A percentile compares a stretch with the other conserved stretches of the same genome.
Evolutionary conservation across 371 early-diverging fungal species (phyloP).

Genomic region (Mortierella sp.): DNA sequence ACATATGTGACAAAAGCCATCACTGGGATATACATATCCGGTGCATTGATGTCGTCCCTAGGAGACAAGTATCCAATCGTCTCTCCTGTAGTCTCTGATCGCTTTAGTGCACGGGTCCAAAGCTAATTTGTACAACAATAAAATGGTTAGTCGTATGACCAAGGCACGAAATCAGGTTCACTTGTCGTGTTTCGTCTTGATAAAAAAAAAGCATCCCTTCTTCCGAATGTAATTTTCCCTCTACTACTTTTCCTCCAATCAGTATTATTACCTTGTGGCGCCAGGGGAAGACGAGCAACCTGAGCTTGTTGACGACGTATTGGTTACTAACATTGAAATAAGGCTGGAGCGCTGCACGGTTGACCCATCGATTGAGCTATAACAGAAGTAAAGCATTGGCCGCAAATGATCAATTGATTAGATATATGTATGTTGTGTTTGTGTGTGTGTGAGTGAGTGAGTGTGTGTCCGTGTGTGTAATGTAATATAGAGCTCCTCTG

Average conservation of each 20-base stretch:
- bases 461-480: neutral
- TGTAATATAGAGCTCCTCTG: neutral
- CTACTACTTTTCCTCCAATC: neutral
- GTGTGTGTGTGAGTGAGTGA: constrained; percentile 1
- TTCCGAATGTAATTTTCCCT: too few species aligned
- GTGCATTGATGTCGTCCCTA: constrained; percentile 93
- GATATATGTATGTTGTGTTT: neutral
- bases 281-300: constrained; percentile 95
- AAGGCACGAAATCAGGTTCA: neutral
- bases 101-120: constrained; percentile 84
- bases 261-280: constrained; percentile 76
- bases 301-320: constrained; percentile 92
- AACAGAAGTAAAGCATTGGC: constrained; percentile 3
- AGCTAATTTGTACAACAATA: constrained; percentile 58
- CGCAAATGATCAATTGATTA: constrained; percentile 2
- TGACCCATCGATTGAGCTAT: constrained; percentile 88
- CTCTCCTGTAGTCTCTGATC: constrained; percentile 88
- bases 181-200: neutral
- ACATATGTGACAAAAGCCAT: constrained; percentile 98
- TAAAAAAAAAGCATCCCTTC: neutral
- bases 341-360: constrained; percentile 86
- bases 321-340: constrained; percentile 98
- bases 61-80: constrained; percentile 90
- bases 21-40: constrained; percentile 98
- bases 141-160: neutral